Conservation (phyloP, 768 basidiomycete genomes). For the Guyanaporus albipodus region DNA sequence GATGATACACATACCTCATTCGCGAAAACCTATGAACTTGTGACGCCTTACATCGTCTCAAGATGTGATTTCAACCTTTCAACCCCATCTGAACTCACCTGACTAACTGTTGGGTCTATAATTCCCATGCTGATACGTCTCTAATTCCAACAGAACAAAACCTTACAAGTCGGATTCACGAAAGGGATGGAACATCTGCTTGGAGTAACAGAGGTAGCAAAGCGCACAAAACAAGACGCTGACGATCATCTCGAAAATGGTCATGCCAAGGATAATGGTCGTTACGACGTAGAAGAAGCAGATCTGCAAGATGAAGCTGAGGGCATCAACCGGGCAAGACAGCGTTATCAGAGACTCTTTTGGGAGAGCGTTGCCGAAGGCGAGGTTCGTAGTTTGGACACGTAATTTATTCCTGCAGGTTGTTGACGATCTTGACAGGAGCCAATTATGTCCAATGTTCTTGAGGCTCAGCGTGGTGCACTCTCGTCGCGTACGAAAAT, state of each 20-base stretch:
- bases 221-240: constrained; percentile 8
- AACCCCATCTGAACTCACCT: constrained; percentile 61
- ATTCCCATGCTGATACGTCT: neutral
- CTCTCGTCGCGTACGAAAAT: constrained; percentile 37
- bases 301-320: constrained; percentile 59
- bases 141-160: constrained; percentile 43
- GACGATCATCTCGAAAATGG: constrained; percentile 8
- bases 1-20: constrained; percentile 66
- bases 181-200: constrained; percentile 78
- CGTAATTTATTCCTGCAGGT: neutral
- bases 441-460: constrained; percentile 53
- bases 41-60: constrained; percentile 59
- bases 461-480: constrained; percentile 45
- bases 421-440: constrained; percentile 39
- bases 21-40: constrained; percentile 61
- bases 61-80: constrained; percentile 59
- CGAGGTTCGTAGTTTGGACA: constrained; percentile 42
- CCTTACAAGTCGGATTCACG: constrained; percentile 75
- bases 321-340: constrained; percentile 50
- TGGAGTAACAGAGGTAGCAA: constrained; percentile 41
- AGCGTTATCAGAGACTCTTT: constrained; percentile 66
- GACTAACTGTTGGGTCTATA: constrained; percentile 6
- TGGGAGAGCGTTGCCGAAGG: constrained; percentile 79
- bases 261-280: constrained; percentile 6
- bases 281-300: constrained; percentile 54